Evolutionary conservation across 768 basidiomycete genomes (phyloP).

Genomic region (Suillus hirtellus): DNA sequence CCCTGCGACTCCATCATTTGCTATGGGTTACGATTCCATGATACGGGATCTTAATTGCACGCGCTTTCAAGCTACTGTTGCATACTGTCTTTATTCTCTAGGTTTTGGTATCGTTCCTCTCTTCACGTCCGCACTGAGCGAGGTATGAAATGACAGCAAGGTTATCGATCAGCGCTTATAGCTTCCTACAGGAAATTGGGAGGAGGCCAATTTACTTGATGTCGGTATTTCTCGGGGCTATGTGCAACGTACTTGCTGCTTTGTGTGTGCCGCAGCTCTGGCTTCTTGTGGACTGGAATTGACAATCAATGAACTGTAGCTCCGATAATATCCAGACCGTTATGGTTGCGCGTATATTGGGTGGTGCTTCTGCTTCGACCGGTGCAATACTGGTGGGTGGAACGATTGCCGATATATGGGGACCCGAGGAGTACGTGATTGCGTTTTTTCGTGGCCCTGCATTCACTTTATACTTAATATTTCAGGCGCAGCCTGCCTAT

Average conservation of each 20-base stretch:
- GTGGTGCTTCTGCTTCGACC: constrained; percentile 65
- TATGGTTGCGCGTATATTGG: constrained; percentile 58
- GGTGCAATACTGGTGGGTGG: constrained; percentile 72
- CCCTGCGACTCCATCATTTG: constrained; percentile 51
- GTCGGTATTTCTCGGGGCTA: constrained; percentile 46
- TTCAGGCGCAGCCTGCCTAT: constrained; percentile 71
- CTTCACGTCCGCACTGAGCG: constrained; percentile 65
- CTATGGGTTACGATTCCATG: constrained; percentile 58
- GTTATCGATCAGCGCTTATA: not conserved
- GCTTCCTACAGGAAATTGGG: constrained; percentile 49
- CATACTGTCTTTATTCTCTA: constrained; percentile 53
- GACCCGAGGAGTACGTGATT: constrained; percentile 53
- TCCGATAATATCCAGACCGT: constrained; percentile 53
- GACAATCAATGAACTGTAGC: constrained; percentile 20
- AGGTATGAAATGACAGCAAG: constrained; percentile 40
- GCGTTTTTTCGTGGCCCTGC: constrained; percentile 19
- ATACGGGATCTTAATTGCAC: constrained; percentile 44
- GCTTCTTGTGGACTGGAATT: not conserved
- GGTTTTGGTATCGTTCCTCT: constrained; percentile 66
- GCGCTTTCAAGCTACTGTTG: constrained; percentile 45
- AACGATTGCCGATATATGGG: constrained; percentile 69
- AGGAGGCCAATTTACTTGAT: constrained; percentile 57
- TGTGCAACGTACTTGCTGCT: constrained; percentile 39
- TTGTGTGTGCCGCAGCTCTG: constrained; percentile 18
- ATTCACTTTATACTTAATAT: not conserved